phyloP scores from a whole-genome alignment of 2,329 filamentous ascomycete genomes.

The Colletotrichum somersetense region DNA sequence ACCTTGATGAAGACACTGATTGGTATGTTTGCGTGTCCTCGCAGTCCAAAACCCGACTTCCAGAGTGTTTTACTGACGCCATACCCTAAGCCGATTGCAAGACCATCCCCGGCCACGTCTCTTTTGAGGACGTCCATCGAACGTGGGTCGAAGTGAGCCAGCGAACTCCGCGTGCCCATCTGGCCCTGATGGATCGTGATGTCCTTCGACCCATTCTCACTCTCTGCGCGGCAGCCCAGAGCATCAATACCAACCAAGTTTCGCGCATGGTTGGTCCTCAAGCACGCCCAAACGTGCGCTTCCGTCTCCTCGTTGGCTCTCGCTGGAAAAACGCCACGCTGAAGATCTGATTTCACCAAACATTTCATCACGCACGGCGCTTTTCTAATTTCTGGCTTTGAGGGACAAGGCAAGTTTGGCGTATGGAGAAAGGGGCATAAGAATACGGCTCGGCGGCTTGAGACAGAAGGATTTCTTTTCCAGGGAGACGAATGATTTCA shows the following conservation, averaged over 20 bases:
- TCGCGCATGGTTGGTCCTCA: not conserved
- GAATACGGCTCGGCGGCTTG: not conserved
- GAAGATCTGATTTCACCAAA: not conserved
- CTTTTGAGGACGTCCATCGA: not conserved
- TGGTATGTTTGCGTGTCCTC: not conserved
- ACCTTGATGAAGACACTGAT: not conserved
- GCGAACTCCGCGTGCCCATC: not conserved
- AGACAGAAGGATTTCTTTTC: not conserved
- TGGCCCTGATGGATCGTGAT: accelerated
- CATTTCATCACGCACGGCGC: not conserved
- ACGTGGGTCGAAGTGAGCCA: not conserved
- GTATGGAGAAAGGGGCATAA: not conserved
- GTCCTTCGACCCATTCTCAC: accelerated
- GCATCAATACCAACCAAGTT: not conserved
- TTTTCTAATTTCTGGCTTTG: no score
- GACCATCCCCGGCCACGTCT: not conserved
- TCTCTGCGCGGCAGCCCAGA: accelerated
- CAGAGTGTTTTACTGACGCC: not conserved
- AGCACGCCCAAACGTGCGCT: not conserved
- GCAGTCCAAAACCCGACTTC: no score
- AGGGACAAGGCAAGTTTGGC: not conserved
- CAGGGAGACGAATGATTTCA: not conserved
- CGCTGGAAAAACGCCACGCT: not conserved
- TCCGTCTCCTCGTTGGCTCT: not conserved
- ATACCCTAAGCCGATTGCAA: not conserved